These are phyloP conservation scores for Rubia yunnanensis DNA, from an alignment of 257 asterid genomes.

Conservation along the genomic window DNA sequence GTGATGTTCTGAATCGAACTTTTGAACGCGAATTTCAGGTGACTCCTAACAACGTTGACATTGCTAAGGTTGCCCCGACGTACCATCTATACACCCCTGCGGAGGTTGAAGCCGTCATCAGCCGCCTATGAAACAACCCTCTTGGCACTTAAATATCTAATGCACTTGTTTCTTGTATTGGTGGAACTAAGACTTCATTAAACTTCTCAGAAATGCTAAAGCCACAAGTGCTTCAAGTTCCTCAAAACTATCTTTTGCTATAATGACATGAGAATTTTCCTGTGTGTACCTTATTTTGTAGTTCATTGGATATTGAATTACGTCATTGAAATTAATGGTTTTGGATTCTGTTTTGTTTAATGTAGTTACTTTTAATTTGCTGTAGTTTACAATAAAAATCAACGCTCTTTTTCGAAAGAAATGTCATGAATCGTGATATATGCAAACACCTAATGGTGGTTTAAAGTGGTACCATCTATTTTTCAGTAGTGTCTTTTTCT, in stretches of 20 bases:
- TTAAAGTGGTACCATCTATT: no score
- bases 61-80: conserved; percentile 77
- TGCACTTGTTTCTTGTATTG: conserved; percentile 4
- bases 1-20: background rate
- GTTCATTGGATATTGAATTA: background rate
- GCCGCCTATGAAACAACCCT: conserved; percentile 40
- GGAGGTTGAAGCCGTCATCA: conserved; percentile 77
- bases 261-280: no score
- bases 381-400: no score
- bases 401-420: no score
- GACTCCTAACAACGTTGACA: conserved; percentile 84
- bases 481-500: no score
- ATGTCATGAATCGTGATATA: no score
- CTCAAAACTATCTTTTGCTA: background rate
- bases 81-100: conserved; percentile 79
- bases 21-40: conserved; percentile 35
- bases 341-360: background rate
- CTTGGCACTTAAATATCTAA: conserved; percentile 1
- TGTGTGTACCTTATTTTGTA: background rate
- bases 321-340: background rate
- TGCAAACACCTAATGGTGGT: no score
- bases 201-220: background rate
- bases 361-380: no score
- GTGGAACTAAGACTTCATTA: background rate
- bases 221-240: conserved; percentile 1